These are phyloP conservation scores for Phytophthora sp. DNA, from an alignment of 352 stramenopile species.

Conservation along the genomic window DNA sequence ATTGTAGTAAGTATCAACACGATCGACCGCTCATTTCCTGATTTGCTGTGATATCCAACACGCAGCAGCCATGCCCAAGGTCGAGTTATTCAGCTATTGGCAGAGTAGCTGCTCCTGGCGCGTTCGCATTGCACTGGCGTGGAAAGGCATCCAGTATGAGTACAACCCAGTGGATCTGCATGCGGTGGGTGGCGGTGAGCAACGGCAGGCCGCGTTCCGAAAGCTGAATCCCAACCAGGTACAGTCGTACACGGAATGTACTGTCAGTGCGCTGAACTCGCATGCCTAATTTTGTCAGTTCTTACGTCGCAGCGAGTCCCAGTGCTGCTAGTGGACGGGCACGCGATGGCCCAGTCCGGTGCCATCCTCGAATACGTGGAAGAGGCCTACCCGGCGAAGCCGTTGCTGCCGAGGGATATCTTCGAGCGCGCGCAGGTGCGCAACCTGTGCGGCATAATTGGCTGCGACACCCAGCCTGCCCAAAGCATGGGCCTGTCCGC, in stretches of 20 bases:
- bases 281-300: background rate
- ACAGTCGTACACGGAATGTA: background rate
- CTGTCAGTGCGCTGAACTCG: background rate
- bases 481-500: constrained; percentile 87
- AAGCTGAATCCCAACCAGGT: constrained; percentile 78
- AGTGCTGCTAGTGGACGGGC: constrained; percentile 80
- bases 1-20: background rate
- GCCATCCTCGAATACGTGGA: constrained; percentile 96
- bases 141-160: constrained; percentile 87
- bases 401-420: constrained; percentile 75
- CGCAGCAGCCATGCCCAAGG: constrained; percentile 20
- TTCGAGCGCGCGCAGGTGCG: constrained; percentile 75
- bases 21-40: constrained; percentile 6
- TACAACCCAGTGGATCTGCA: constrained; percentile 81
- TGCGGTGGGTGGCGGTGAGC: constrained; percentile 54
- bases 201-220: constrained; percentile 57
- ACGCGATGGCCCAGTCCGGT: constrained; percentile 79
- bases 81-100: constrained; percentile 83
- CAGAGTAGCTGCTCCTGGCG: constrained; percentile 90
- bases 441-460: constrained; percentile 90
- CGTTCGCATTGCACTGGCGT: constrained; percentile 88
- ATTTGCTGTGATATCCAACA: background rate
- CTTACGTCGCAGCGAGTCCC: constrained; percentile 63
- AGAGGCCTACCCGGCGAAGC: constrained; percentile 69
- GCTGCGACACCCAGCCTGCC: constrained; percentile 90